A percentile compares a stretch with the other conserved stretches of the same genome.
Conservation (phyloP, 352 stramenopile species). For the Phytophthora hibernalis region DNA sequence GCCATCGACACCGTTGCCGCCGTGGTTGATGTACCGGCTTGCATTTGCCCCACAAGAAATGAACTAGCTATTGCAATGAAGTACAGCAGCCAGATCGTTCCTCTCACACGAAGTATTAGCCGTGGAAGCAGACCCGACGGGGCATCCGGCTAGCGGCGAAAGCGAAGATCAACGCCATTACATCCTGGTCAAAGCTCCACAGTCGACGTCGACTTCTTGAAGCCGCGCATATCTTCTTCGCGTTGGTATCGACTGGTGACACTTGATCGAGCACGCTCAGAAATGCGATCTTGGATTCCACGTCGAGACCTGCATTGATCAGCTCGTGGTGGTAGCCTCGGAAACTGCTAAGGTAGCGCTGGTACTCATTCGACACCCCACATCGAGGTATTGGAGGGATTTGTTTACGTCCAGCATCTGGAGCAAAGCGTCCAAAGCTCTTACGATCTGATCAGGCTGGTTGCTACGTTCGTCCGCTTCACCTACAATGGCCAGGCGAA, state of each 20-base stretch:
- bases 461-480: background rate
- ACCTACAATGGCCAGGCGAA: constrained; percentile 4
- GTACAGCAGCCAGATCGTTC: too few species aligned
- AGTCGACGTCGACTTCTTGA: background rate
- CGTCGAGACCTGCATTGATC: constrained; percentile 6
- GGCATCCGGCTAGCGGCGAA: background rate
- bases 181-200: background rate
- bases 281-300: constrained; percentile 21
- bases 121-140: background rate
- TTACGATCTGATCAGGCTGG: background rate
- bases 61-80: too few species aligned
- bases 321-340: constrained; percentile 19
- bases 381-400: constrained; percentile 16
- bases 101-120: background rate
- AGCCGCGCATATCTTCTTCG: background rate
- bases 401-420: constrained; percentile 26
- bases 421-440: constrained; percentile 8
- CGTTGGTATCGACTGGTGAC: background rate
- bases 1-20: too few species aligned
- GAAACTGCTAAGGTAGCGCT: constrained; percentile 12
- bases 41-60: too few species aligned
- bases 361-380: constrained; percentile 13
- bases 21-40: too few species aligned
- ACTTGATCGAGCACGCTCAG: constrained; percentile 13
- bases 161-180: background rate